Base-by-base conservation (phyloP, 139 green algal species). In the Pleodorina starrii region DNA sequence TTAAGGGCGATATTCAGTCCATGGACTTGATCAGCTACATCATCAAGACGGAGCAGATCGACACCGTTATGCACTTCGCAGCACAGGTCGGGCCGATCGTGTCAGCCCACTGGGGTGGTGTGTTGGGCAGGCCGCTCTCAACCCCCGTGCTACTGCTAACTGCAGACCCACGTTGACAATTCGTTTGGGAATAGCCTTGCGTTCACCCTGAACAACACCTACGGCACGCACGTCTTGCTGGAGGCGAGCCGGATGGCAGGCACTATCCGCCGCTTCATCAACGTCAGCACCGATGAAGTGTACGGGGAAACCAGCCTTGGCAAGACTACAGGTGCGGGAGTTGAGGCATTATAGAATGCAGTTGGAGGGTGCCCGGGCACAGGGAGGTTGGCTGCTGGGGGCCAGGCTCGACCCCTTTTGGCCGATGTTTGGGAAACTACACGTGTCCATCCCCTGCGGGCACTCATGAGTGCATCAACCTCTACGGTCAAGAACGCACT, bases 51-150 rank as follows among this genome's bases (percentile, higher is more conserved):
- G 95, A 99, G 85, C 32, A 97, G 10, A 96, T 99, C 29, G 98
- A 99, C 94, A 99, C 98, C 16, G 93, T 99, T 38, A 97, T 99
- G 96, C 98, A 99, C 94, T 99, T 99, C 90, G 98, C 98, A 1
- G 98, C 98, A 5, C 95, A 97, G 94, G 94, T 94, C 79, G 43
- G 82, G 16, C n/a, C n/a, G 71, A 75, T 44, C 50, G 1, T 60
- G 78, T 36, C 25, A 77, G 36, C 46, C 66, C 11, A 44, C 69
- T 27, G 46, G 69, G 2, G 29, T 77, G 35, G 35, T 5, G 35
- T 16, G 32, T 11, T 73, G 19, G 25, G 5, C 54, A 66, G n/a
- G n/a, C 48, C 48, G 11, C 2, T 73, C 19, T 73, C 2, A 16
- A 73, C 63, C n/a, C n/a, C n/a, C n/a, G n/a, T n/a, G n/a, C n/a